Conservation (phyloP, 768 basidiomycete genomes). For the Cystobasidium tubakii region DNA sequence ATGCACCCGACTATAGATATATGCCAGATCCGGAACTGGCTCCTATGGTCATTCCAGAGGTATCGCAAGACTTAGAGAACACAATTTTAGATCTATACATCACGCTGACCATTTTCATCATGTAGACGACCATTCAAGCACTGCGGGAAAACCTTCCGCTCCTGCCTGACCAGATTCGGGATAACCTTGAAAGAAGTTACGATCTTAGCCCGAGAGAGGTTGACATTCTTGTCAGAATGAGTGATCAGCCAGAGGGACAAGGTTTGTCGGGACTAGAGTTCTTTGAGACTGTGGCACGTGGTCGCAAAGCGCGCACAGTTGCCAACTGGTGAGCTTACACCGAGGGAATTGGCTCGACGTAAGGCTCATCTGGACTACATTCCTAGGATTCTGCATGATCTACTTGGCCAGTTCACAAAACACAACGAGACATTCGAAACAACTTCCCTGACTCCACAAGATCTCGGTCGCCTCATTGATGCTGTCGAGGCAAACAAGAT, state of each 20-base stretch:
- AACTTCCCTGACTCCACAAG: slow-evolving; percentile 59
- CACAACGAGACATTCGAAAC: slow-evolving; percentile 58
- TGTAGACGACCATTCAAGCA: slow-evolving; percentile 60
- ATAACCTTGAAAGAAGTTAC: slow-evolving; percentile 55
- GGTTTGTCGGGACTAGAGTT: slow-evolving; percentile 60
- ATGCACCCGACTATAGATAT: slow-evolving; percentile 88
- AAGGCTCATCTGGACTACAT: background rate
- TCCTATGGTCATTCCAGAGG: slow-evolving; percentile 54
- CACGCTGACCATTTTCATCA: too few relatives aligned
- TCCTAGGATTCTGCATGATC: slow-evolving; percentile 79
- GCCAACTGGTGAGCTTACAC: slow-evolving; percentile 70
- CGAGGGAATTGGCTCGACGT: background rate
- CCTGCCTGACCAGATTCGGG: slow-evolving; percentile 62
- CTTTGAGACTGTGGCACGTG: slow-evolving; percentile 65
- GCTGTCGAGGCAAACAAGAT: slow-evolving; percentile 62
- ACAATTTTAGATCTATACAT: too few relatives aligned
- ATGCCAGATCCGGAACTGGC: slow-evolving; percentile 97
- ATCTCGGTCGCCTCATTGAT: slow-evolving; percentile 72
- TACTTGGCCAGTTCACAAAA: slow-evolving; percentile 68
- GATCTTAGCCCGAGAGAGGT: slow-evolving; percentile 62
- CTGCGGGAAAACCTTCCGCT: slow-evolving; percentile 63
- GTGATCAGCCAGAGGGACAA: slow-evolving; percentile 56
- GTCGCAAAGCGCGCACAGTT: slow-evolving; percentile 63
- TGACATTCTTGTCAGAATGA: slow-evolving; percentile 66
- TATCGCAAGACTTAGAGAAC: too few relatives aligned